Conservation (phyloP, 139 green algal genomes). For the Micractinium sp. region DNA sequence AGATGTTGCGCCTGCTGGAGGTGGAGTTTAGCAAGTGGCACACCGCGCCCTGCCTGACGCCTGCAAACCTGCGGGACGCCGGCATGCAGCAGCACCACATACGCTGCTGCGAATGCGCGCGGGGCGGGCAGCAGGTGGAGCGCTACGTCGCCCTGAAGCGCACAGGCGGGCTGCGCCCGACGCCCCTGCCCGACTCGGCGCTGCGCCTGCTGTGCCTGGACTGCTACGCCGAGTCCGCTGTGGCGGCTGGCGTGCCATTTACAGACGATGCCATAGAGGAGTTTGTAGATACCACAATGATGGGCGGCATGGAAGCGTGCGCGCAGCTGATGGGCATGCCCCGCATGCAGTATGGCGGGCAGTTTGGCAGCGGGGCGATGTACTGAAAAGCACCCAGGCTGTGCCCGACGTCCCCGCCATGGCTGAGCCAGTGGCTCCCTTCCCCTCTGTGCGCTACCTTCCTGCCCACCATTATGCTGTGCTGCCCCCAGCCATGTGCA, state of each 20-base stretch:
- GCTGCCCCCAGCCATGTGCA: not conserved
- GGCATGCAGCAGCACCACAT: not conserved
- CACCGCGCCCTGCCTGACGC: not conserved
- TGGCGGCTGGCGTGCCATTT: not conserved
- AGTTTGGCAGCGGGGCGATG: not conserved
- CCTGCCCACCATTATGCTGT: not conserved
- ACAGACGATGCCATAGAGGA: not conserved
- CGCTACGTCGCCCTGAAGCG: slow-evolving; percentile 1
- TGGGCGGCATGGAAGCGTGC: not conserved
- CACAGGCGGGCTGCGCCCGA: not conserved
- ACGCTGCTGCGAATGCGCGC: not conserved
- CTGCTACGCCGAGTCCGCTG: slow-evolving; percentile 5
- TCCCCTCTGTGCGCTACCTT: not conserved
- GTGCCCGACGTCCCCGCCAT: not conserved
- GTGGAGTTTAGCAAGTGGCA: not conserved
- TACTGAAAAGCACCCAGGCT: not conserved
- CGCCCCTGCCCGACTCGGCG: not conserved
- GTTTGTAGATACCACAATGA: not conserved
- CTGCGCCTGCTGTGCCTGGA: slow-evolving; percentile 16
- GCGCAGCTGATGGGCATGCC: not conserved
- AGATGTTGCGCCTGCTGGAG: not conserved
- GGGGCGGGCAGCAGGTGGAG: not conserved
- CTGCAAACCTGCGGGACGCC: not conserved
- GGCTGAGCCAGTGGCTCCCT: not conserved
- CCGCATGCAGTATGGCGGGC: not conserved